phyloP scores from a whole-genome alignment of 768 basidiomycete genomes.

The Boletus vermiculosoides region DNA sequence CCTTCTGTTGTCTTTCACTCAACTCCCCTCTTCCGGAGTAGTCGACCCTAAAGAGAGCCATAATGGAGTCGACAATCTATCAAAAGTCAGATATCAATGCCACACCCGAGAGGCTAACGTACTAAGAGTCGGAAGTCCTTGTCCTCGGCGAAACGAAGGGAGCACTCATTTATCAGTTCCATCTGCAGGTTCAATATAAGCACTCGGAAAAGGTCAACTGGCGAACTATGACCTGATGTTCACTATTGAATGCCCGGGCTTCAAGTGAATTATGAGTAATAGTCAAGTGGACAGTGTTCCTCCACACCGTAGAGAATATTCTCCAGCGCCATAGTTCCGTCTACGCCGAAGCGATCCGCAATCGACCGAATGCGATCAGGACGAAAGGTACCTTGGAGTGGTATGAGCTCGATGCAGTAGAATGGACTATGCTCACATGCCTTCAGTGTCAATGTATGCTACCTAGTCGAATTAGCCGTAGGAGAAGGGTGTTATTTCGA shows the following conservation, averaged over 20 bases:
- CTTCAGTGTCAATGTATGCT: constrained; percentile 92
- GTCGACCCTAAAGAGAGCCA: constrained; percentile 95
- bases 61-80: constrained; percentile 93
- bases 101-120: constrained; percentile 1
- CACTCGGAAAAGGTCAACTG: neutral
- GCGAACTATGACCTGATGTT: constrained; percentile 67
- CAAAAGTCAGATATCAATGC: constrained; percentile 9
- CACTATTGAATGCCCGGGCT: constrained; percentile 91
- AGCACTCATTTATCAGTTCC: constrained; percentile 90
- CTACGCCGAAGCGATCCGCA: constrained; percentile 93
- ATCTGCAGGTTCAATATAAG: constrained; percentile 47
- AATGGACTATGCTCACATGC: constrained; percentile 27
- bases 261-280: constrained; percentile 11
- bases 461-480: constrained; percentile 45
- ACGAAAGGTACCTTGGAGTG: constrained; percentile 78
- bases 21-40: constrained; percentile 92
- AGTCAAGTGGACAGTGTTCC: neutral
- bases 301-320: constrained; percentile 83
- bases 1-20: constrained; percentile 92
- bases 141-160: constrained; percentile 85
- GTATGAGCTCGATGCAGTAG: constrained; percentile 21
- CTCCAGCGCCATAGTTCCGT: constrained; percentile 80
- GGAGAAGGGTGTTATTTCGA: constrained; percentile 2
- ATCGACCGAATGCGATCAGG: constrained; percentile 91
- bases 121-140: constrained; percentile 78